These are phyloP conservation scores for Trametes sp. DNA, from an alignment of 1,284 basidiomycete species.

Conservation along the genomic window DNA sequence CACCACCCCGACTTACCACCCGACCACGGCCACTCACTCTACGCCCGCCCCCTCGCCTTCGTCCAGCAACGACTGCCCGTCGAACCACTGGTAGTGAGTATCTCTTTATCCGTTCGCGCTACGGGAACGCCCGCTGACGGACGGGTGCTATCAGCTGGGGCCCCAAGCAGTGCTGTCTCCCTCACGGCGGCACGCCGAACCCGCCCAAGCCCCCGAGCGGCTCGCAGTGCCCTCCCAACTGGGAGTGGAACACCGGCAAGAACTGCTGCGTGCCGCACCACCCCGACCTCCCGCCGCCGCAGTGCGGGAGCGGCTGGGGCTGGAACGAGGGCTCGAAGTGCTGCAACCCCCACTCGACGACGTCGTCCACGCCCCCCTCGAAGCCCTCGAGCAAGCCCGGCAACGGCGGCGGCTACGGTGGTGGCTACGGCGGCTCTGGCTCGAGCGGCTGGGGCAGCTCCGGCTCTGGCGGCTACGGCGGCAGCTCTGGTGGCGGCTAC, in stretches of 20 bases:
- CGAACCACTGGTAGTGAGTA: constrained; percentile 25
- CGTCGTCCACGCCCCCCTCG: constrained; percentile 44
- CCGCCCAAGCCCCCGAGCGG: constrained; percentile 57
- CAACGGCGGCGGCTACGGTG: constrained; percentile 19
- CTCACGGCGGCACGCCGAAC: constrained; percentile 52
- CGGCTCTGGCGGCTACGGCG: neutral
- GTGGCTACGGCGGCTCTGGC: constrained; percentile 10
- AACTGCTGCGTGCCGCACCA: constrained; percentile 57
- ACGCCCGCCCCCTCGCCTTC: constrained; percentile 12
- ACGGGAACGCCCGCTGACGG: neutral
- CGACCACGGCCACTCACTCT: constrained; percentile 1
- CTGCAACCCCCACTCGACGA: constrained; percentile 47
- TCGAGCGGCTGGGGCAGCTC: constrained; percentile 4
- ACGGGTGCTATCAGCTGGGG: constrained; percentile 21
- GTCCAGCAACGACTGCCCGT: constrained; percentile 15
- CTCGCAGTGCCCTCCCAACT: constrained; percentile 50
- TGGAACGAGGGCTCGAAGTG: constrained; percentile 56
- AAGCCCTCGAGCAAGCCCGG: constrained; percentile 42
- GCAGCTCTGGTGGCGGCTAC: constrained; percentile 23
- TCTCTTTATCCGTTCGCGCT: neutral
- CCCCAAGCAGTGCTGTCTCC: constrained; percentile 55
- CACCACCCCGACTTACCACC: neutral
- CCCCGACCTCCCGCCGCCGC: constrained; percentile 52
- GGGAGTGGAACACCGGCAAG: constrained; percentile 47
- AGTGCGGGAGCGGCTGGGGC: constrained; percentile 55